Evolutionary conservation across 805 yeast genomes (phyloP), one percentile per base, ranked within the genome.

Genomic region (Trichomonascus vanleenenianus): DNA sequence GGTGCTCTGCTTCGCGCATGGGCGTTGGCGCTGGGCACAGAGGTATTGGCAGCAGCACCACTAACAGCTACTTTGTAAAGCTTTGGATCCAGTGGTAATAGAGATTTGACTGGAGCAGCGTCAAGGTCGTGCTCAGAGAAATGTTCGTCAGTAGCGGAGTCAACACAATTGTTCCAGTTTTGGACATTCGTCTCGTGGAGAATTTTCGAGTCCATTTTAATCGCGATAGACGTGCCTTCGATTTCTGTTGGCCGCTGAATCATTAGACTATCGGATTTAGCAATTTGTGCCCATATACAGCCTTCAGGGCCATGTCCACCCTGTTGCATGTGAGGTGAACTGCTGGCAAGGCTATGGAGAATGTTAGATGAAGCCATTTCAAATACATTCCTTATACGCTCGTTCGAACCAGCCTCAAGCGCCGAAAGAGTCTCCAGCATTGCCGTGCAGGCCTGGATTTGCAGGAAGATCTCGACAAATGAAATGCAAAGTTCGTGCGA

Each of bases 281-380:
- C 43, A 16, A 40, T 31, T 12, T 18, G 37, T 9, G 43, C 35
- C 43, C 43, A 40, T 8, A 40, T 32, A 12, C 43, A 40, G 8
- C 27, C 27, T 8, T 22, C 27, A 5, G 4, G 4, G 27, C 27
- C 27, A 8, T 22, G 27, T 31, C 30, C 15, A 15, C 11, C 11
- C 27, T 19, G 37, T 14, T 30, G 36, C 3, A 40, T 8, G 16
- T 11, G 14, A 30, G 43, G 27, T 6, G n/a, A n/a, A 11, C 11
- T 31, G 27, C 30, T 30, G 15, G 43, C 34, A 16, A 40, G 25
- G 18, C 22, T 40, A 27, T 40, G 43, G 15, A 40, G 43, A 31
- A 40, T 31, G 27, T 40, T 40, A 8, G 43, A 40, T n/a, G 43
- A 40, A 4, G 43, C 37, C 36, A 40, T 40, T 31, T 40, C 43